These are phyloP conservation scores for Teunomyces barrocoloradensis DNA, from an alignment of 805 yeast genomes.

Conservation along the genomic window DNA sequence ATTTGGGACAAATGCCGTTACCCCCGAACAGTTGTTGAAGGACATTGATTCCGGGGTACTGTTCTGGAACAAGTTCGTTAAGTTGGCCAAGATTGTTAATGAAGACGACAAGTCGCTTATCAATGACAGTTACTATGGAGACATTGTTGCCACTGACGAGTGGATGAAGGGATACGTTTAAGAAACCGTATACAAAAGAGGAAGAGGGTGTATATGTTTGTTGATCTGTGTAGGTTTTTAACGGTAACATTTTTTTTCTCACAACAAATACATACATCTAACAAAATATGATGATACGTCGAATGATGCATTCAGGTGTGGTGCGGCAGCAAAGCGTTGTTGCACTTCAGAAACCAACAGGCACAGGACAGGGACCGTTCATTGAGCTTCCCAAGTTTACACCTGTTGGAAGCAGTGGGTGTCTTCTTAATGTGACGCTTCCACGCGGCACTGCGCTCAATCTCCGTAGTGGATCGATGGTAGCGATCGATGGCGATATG, in stretches of 20 bases:
- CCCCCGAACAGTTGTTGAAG: conserved; percentile 24
- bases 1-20: conserved; percentile 39
- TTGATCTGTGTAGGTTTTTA: conserved; percentile 5
- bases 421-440: conserved; percentile 41
- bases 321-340: not conserved
- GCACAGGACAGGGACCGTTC: conserved; percentile 47
- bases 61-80: conserved; percentile 36
- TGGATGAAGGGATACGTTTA: conserved; percentile 26
- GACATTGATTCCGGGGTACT: conserved; percentile 32
- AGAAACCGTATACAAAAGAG: not conserved
- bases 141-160: conserved; percentile 27
- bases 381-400: conserved; percentile 42
- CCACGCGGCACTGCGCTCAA: conserved; percentile 41
- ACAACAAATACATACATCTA: not conserved
- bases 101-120: conserved; percentile 28
- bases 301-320: not conserved
- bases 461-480: conserved; percentile 36
- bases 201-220: not conserved
- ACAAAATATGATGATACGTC: not conserved
- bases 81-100: conserved; percentile 22
- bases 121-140: conserved; percentile 19
- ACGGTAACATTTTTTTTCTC: not conserved
- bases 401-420: conserved; percentile 38
- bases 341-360: conserved; percentile 23
- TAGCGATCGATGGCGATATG: conserved; percentile 46